phyloP scores from a whole-genome alignment of 2,329 filamentous ascomycete species.

The Fusarium miscanthi region DNA sequence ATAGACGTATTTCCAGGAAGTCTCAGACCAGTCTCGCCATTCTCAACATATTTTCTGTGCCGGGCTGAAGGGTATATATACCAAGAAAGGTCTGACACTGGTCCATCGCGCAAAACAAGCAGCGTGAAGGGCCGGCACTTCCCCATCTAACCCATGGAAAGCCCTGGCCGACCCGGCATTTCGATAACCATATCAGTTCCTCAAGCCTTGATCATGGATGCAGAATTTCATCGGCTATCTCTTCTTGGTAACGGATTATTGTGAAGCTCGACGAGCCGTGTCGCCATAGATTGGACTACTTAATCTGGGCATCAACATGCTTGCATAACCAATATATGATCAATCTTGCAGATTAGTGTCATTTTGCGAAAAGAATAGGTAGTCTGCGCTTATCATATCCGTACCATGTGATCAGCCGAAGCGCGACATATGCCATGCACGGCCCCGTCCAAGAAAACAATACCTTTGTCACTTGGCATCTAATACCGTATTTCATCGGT shows the following conservation, averaged over 20 bases:
- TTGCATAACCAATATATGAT: not conserved
- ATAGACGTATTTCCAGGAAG: not conserved
- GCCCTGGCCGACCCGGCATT: not conserved
- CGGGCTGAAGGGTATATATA: not conserved
- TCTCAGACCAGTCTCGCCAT: not conserved
- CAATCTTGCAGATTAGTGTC: not conserved
- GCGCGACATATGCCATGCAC: not conserved
- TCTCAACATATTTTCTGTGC: not conserved
- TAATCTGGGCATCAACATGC: not conserved
- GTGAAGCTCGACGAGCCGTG: not conserved
- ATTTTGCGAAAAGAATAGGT: not conserved
- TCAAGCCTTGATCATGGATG: not conserved
- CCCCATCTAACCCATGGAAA: constrained; percentile 21
- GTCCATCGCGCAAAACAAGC: not conserved
- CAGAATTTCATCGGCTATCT: not conserved
- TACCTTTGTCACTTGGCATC: not conserved
- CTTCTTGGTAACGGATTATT: not conserved
- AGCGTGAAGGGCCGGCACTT: constrained; percentile 1
- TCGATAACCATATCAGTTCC: not conserved
- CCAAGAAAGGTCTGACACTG: not conserved
- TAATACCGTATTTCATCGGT: not conserved
- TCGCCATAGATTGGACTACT: not conserved
- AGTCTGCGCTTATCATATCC: not conserved
- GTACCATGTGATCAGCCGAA: not conserved
- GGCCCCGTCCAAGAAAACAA: not conserved